Percentiles rank a stretch among this genome's conserved stretches.
phyloP scores from a whole-genome alignment of 2,329 filamentous ascomycete species.

The Dothistroma septosporum region DNA sequence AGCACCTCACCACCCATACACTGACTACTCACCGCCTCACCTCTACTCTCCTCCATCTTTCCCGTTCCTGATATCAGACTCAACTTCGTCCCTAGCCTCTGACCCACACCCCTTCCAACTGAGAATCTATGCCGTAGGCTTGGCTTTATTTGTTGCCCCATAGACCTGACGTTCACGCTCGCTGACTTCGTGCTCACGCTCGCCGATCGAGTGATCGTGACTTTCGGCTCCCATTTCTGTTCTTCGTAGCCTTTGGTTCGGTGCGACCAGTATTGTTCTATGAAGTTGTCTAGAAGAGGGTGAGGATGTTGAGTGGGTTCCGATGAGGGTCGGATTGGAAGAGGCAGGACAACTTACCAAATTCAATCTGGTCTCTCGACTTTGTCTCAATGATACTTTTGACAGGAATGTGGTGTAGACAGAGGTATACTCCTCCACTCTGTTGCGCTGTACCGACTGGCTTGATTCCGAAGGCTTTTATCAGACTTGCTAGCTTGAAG shows the following conservation, averaged over 20 bases:
- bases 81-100: background rate
- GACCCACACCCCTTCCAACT: background rate
- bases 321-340: background rate
- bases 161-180: no score
- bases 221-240: conserved; percentile 1
- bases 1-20: background rate
- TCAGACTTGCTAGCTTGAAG: background rate
- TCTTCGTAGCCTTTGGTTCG: background rate
- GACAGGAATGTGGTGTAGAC: background rate
- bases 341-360: background rate
- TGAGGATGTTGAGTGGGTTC: no score
- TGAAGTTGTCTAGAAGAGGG: background rate
- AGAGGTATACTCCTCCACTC: background rate
- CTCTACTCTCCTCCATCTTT: background rate
- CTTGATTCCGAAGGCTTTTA: background rate
- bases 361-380: background rate
- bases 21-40: background rate
- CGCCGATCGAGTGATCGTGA: background rate
- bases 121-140: background rate
- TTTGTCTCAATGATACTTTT: background rate
- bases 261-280: background rate
- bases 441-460: background rate
- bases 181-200: background rate
- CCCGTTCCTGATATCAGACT: background rate
- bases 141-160: background rate